phyloP scores from a whole-genome alignment of 2,329 filamentous ascomycete genomes.

The Cladophialophora exuberans region DNA sequence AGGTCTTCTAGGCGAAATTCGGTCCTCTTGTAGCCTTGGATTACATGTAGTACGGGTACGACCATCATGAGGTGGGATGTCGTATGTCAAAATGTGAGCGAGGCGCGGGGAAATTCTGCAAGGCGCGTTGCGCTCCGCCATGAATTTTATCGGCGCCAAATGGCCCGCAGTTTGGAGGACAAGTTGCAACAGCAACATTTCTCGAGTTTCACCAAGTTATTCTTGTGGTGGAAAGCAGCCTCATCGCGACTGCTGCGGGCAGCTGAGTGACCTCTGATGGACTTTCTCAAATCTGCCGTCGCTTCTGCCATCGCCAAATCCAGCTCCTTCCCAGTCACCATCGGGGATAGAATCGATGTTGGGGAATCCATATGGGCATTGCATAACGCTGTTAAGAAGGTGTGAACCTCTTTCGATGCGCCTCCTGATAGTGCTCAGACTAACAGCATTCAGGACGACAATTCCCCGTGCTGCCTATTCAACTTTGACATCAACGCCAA shows the following conservation, averaged over 20 bases:
- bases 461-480: conserved; percentile 93
- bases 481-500: conserved; percentile 87
- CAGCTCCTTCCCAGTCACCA: conserved; percentile 87
- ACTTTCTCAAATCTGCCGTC: conserved; percentile 96
- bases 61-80: conserved; percentile 5
- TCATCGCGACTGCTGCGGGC: not conserved
- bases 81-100: not conserved
- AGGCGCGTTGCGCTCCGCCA: not conserved
- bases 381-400: conserved; percentile 89
- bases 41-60: too few relatives aligned
- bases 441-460: conserved; percentile 71
- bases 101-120: conserved; percentile 22
- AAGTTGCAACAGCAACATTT: not conserved
- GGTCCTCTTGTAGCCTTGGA: not conserved
- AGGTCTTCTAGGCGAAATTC: not conserved
- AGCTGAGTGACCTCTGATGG: conserved; percentile 62
- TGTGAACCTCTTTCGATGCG: conserved; percentile 48
- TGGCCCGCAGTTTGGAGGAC: conserved; percentile 16
- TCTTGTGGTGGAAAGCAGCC: too few relatives aligned
- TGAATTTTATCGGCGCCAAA: conserved; percentile 4
- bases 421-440: not conserved
- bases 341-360: conserved; percentile 89
- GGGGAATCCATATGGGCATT: conserved; percentile 96
- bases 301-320: conserved; percentile 96
- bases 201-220: not conserved